Base-by-base conservation (phyloP, 1,284 basidiomycete genomes). In the Tilletia setariae region DNA sequence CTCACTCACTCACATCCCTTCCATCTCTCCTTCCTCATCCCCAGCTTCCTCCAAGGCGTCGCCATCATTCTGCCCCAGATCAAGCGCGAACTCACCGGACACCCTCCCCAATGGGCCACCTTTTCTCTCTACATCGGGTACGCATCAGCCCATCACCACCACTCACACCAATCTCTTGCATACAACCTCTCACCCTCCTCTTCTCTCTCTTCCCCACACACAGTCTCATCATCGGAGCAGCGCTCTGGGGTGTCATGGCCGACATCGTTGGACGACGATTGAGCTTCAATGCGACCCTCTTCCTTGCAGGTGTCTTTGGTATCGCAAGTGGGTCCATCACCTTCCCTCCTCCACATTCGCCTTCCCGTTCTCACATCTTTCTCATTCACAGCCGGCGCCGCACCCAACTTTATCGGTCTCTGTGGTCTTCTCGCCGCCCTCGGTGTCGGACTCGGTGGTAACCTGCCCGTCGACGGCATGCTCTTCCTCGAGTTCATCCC, bases 391-490 rank as follows among this genome's bases (percentile, higher is more conserved):
- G 74, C 69, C 25, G 80, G 80, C 47, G 79, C 67, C 21, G 80
- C 80, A 2, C 76, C 72, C 35, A 76, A 30, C 70, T 81, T 80
- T 68, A 69, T 75, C 62, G 77, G 71, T 44, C 74, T 82, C 21
- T 79, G 76, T 8, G 79, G 77, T 56, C 66, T 82, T 1, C 66
- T 82, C 1, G 79, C 78, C 21, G 75, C 73, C 30, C 70, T 79
- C 16, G 80, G 79, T 30, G 73, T 81, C 59, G 80, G 80, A 51
- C 72, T 82, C 23, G 80, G 80, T 8, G 79, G 80, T 25, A 78
- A 78, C 70, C 67, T 82, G 62, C 80, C 80, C 32, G 80, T 82
- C 30, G 80, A 82, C 69, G 80, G 80, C 16, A 81, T 80, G 79
- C 76, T 82, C 63, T 80, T 82, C 69, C 51, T 71, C 25, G 79